Conservation (phyloP, 306 rosid genomes). For the Fagus crenata region DNA sequence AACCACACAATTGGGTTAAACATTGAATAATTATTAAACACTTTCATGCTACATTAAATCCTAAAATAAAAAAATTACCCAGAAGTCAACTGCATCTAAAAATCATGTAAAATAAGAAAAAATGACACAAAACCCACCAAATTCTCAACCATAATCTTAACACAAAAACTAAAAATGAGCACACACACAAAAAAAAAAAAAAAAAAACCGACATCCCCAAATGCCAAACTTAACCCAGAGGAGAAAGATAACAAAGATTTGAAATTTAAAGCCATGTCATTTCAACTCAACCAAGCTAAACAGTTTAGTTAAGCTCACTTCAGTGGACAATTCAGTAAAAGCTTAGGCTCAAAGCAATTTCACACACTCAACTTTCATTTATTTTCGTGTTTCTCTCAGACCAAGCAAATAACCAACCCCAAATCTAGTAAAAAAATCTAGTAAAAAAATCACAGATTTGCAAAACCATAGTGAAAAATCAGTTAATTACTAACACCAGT, state of each 20-base stretch:
- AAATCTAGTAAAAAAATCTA: neutral
- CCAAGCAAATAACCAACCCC: neutral
- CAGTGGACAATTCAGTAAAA: neutral
- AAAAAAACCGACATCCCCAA: neutral
- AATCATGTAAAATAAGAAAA: neutral
- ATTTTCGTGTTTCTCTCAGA: neutral
- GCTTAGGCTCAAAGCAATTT: neutral
- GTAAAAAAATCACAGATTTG: neutral
- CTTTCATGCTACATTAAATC: neutral
- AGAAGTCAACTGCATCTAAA: neutral
- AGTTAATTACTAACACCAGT: neutral
- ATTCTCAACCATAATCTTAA: neutral
- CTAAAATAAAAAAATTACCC: too few relatives aligned
- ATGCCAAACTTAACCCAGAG: constrained; percentile 3
- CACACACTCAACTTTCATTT: neutral
- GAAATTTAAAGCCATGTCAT: too few relatives aligned
- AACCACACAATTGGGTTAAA: neutral
- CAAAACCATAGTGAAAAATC: neutral
- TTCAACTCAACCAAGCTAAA: neutral
- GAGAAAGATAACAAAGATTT: neutral
- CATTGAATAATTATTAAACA: neutral
- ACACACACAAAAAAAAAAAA: too few relatives aligned
- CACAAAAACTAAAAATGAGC: neutral
- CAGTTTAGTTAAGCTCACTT: neutral
- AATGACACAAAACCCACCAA: neutral